These are phyloP conservation scores for Candida mesenterica DNA, from an alignment of 1,139 yeast species.

Conservation along the genomic window DNA sequence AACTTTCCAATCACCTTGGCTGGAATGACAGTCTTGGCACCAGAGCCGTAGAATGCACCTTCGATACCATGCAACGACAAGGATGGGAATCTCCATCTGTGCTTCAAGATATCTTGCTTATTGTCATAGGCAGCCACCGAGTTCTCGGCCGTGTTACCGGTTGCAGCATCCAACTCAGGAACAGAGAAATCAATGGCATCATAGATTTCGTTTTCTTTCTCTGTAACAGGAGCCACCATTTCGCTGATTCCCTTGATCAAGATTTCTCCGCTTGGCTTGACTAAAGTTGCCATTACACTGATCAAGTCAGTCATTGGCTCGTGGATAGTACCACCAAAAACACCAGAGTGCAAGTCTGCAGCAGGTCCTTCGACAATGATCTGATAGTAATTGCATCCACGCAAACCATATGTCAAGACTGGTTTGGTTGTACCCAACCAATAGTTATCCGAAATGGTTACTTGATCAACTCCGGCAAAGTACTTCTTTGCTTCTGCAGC, in stretches of 20 bases:
- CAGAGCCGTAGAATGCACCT: slow-evolving; percentile 93
- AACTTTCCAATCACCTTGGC: slow-evolving; percentile 92
- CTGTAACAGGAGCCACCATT: slow-evolving; percentile 93
- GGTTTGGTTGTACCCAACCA: slow-evolving; percentile 98
- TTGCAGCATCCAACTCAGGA: slow-evolving; percentile 80
- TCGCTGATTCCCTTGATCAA: slow-evolving; percentile 84
- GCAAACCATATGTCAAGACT: slow-evolving; percentile 92
- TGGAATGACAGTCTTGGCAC: slow-evolving; percentile 98
- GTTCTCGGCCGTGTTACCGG: slow-evolving; percentile 59
- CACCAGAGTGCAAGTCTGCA: slow-evolving; percentile 96
- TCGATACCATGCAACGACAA: slow-evolving; percentile 94
- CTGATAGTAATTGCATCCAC: slow-evolving; percentile 95
- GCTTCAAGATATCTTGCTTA: slow-evolving; percentile 86
- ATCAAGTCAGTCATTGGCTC: slow-evolving; percentile 97
- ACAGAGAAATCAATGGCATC: slow-evolving; percentile 84
- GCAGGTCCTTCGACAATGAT: slow-evolving; percentile 83
- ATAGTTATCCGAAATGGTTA: slow-evolving; percentile 94
- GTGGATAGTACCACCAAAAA: slow-evolving; percentile 94
- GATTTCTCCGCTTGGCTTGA: slow-evolving; percentile 77
- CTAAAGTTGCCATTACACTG: slow-evolving; percentile 72
- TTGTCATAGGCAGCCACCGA: slow-evolving; percentile 68
- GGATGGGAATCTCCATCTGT: slow-evolving; percentile 98
- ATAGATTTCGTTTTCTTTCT: slow-evolving; percentile 72
- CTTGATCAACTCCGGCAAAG: slow-evolving; percentile 88
- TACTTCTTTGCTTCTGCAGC: slow-evolving; percentile 73